Evolutionary conservation across 345 rosid species (phyloP).

Genomic region (Euphorbia lathyris): DNA sequence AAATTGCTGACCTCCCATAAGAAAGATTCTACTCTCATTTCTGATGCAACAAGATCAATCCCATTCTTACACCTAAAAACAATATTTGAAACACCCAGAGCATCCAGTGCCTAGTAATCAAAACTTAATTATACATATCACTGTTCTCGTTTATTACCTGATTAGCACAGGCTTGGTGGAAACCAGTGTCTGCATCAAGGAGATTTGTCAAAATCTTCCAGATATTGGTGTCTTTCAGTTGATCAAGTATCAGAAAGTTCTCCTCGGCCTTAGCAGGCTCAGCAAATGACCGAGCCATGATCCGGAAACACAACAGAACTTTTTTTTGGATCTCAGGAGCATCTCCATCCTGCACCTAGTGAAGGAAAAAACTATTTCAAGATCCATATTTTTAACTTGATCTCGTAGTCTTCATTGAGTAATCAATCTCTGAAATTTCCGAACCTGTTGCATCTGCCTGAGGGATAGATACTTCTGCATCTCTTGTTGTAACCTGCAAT

Average conservation of each 20-base stretch:
- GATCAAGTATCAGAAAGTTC: conserved; percentile 85
- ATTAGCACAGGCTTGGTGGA: conserved; percentile 47
- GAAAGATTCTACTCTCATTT: not conserved
- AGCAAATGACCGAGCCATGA: conserved; percentile 90
- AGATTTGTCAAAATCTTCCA: conserved; percentile 78
- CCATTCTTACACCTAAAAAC: not conserved
- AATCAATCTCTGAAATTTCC: conserved; percentile 21
- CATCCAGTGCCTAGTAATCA: not conserved
- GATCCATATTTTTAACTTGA: conserved; percentile 11
- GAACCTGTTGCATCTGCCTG: conserved; percentile 83
- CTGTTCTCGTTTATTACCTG: conserved; percentile 54
- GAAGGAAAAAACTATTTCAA: conserved; percentile 19
- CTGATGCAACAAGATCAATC: not conserved
- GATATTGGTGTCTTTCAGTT: conserved; percentile 83
- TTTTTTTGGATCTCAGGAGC: conserved; percentile 84
- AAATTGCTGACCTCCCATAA: not conserved
- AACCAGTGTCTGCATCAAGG: conserved; percentile 70
- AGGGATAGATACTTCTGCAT: conserved; percentile 82
- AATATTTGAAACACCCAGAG: not conserved
- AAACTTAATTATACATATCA: not conserved
- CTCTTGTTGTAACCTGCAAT: conserved; percentile 94
- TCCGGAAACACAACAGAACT: conserved; percentile 62
- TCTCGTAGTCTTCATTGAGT: conserved; percentile 5
- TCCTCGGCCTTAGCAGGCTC: conserved; percentile 83
- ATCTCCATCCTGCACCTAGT: conserved; percentile 65